Evolutionary conservation across 768 basidiomycete species (phyloP).

Genomic region (Boletellus emodensis): DNA sequence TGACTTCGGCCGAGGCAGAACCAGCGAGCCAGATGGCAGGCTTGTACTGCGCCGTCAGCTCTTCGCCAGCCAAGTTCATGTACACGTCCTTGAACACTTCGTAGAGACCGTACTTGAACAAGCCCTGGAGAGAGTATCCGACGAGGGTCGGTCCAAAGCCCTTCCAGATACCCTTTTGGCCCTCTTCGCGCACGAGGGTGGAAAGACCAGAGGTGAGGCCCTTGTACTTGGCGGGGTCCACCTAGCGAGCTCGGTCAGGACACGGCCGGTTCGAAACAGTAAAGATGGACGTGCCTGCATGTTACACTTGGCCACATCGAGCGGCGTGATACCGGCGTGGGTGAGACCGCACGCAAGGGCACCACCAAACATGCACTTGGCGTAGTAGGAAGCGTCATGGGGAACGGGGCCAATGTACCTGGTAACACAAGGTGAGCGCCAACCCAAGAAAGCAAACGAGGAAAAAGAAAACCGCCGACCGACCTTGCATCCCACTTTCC

Average conservation of each 20-base stretch:
- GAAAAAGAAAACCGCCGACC: slow-evolving; percentile 2
- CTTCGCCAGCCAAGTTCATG: slow-evolving; percentile 87
- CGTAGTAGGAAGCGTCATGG: slow-evolving; percentile 72
- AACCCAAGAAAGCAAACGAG: not conserved
- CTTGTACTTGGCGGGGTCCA: slow-evolving; percentile 71
- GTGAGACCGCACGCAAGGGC: slow-evolving; percentile 83
- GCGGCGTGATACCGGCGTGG: slow-evolving; percentile 82
- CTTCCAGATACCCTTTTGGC: slow-evolving; percentile 86
- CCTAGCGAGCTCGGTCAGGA: slow-evolving; percentile 37
- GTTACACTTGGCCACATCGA: slow-evolving; percentile 89
- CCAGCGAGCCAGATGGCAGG: slow-evolving; percentile 90
- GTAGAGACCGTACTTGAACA: slow-evolving; percentile 99
- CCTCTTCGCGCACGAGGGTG: slow-evolving; percentile 74
- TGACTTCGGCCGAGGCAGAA: slow-evolving; percentile 92
- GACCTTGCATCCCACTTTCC: slow-evolving; percentile 78
- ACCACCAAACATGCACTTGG: slow-evolving; percentile 88
- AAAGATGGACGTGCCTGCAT: slow-evolving; percentile 61
- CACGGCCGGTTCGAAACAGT: no score
- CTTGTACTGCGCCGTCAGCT: slow-evolving; percentile 75
- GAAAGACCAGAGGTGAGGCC: slow-evolving; percentile 60
- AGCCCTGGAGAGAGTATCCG: slow-evolving; percentile 93
- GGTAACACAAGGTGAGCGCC: slow-evolving; percentile 3
- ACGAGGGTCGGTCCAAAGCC: slow-evolving; percentile 90
- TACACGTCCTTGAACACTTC: slow-evolving; percentile 94
- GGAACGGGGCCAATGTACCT: slow-evolving; percentile 71